Base-by-base conservation (phyloP, 306 rosid genomes). In the Quercus gilva region DNA sequence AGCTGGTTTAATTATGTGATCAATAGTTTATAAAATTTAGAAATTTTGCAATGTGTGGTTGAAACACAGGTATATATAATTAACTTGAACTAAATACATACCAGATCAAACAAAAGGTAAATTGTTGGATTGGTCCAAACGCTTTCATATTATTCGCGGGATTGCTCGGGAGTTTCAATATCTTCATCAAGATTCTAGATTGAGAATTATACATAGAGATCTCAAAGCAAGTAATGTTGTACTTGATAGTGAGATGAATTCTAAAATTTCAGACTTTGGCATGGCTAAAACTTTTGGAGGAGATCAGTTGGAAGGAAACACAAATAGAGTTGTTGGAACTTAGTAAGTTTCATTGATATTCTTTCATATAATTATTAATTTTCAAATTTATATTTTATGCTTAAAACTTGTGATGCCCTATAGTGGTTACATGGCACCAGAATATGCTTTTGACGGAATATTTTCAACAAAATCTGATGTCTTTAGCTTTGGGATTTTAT, bases 361-460 rank as follows among this genome's bases (percentile, higher is more conserved):
- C 52, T 45, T 12, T 45, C 52, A 11, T 9, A 12, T 45, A 2
- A 45, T 9, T 45, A 9, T 11, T 9, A 9, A 45, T 45, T 33
- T 18, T 6, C 9, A 29, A 19, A 33, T 55, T 70, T 12, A 6
- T 76, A 35, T 9, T 3, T 52, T 2, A 45, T 35, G 43, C 12
- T 21, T 12, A 9, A 23, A 41, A 17, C 6, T 31, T 33, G 43
- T 15, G 4, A 72, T 58, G 1, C n/a, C 6, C 58, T 79, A 17
- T 81, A 91, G 91, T 71, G 90, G 93, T 9, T 91, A 89, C 59
- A 89, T 91, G 84, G 83, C 91, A 61, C 90, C 92, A 0, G 90
- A 91, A 45, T 91, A 83, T 33, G 93, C 88, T 1, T 28, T 79
- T 5, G 84, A 82, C 5, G 96, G 92, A 3, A 76, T 57, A 55